phyloP scores from a whole-genome alignment of 805 yeast species.

The Candida ulmi region DNA sequence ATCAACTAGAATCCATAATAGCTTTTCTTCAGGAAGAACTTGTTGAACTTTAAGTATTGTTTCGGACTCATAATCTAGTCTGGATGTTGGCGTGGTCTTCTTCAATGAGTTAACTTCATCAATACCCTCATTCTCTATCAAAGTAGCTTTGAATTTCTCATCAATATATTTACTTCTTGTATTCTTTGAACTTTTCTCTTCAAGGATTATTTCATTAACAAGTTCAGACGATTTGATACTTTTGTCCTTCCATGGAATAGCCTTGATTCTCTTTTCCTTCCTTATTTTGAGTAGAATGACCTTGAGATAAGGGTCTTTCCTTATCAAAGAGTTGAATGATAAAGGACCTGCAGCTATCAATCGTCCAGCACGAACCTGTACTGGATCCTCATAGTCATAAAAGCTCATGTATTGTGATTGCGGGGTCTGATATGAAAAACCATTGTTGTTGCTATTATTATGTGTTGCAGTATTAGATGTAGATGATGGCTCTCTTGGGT shows the following conservation, averaged over 20 bases:
- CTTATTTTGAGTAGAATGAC: conserved; percentile 21
- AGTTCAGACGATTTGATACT: conserved; percentile 8
- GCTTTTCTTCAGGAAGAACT: conserved; percentile 16
- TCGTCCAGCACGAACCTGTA: conserved; percentile 26
- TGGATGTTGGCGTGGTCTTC: too few species aligned
- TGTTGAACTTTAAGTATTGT: conserved; percentile 17
- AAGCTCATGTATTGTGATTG: conserved; percentile 20
- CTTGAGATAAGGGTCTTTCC: conserved; percentile 25
- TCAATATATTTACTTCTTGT: conserved; percentile 14
- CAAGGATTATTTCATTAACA: conserved; percentile 15
- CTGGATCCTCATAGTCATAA: conserved; percentile 25
- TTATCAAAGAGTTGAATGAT: conserved; percentile 22
- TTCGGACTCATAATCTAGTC: conserved; percentile 14
- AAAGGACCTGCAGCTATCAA: conserved; percentile 28
- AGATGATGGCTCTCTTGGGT: not conserved
- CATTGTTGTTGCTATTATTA: not conserved
- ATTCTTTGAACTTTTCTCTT: conserved; percentile 9
- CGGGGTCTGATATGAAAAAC: not conserved
- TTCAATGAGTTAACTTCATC: conserved; percentile 25
- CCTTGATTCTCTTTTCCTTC: conserved; percentile 21
- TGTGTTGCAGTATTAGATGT: not conserved
- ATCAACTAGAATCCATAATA: conserved; percentile 19
- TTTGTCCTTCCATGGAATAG: conserved; percentile 3
- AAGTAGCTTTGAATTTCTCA: conserved; percentile 25
- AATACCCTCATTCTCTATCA: conserved; percentile 32